Conservation (phyloP, 192 early-diverging fungal species). For the Dissophora globulifera region DNA sequence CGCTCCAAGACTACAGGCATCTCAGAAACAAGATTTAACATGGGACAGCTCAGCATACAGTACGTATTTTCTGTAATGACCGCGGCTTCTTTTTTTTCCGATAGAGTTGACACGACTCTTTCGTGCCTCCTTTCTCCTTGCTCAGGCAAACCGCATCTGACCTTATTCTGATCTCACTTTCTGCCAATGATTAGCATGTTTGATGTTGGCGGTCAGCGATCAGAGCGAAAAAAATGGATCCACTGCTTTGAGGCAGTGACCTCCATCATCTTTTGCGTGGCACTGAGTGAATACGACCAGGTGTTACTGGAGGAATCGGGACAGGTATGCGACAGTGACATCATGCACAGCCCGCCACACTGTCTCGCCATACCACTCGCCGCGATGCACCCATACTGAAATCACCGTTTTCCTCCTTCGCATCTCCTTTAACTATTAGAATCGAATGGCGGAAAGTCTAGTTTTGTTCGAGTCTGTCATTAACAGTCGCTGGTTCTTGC, state of each 20-base stretch:
- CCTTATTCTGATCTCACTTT: conserved; percentile 1
- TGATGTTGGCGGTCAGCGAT: conserved; percentile 88
- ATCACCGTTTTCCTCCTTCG: no score
- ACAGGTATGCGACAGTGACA: conserved; percentile 53
- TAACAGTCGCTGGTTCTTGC: conserved; percentile 93
- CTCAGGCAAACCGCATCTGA: conserved; percentile 6
- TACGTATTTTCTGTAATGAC: conserved; percentile 48
- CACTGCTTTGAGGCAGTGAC: conserved; percentile 88
- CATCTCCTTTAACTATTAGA: no score
- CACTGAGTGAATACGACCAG: conserved; percentile 94
- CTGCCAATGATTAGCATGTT: conserved; percentile 69
- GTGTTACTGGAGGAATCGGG: conserved; percentile 85
- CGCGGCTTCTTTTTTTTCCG: neutral
- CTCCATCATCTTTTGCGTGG: conserved; percentile 94
- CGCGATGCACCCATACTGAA: no score
- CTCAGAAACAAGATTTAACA: conserved; percentile 92
- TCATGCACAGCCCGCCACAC: no score
- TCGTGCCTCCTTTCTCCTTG: neutral
- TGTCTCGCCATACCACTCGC: no score
- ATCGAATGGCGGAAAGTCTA: conserved; percentile 92
- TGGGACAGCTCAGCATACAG: conserved; percentile 91
- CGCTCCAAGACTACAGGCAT: conserved; percentile 98
- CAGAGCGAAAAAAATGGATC: conserved; percentile 89
- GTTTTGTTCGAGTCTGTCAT: conserved; percentile 92
- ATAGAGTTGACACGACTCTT: neutral